A percentile compares a stretch with the other conserved stretches of the same genome.
Conservation (phyloP, 2,329 filamentous ascomycete genomes). For the Cryphonectria japonica region DNA sequence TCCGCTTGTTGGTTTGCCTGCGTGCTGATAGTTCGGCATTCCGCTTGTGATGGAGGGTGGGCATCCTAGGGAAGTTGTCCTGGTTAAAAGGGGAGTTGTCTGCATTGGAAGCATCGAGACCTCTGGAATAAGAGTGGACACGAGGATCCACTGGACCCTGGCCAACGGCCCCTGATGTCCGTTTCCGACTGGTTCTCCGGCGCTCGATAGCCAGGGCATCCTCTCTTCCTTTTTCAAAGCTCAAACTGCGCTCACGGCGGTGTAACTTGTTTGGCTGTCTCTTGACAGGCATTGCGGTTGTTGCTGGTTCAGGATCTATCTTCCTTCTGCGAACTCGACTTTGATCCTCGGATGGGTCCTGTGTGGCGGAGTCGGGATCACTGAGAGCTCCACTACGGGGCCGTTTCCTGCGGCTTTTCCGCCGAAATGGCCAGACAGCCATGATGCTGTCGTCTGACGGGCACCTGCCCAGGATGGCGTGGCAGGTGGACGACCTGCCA, state of each 20-base stretch:
- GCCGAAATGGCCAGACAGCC: conserved; percentile 84
- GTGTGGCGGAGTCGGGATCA: conserved; percentile 50
- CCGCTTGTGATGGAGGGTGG: conserved; percentile 65
- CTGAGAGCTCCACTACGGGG: conserved; percentile 45
- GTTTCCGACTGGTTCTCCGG: conserved; percentile 33
- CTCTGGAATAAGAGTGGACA: conserved; percentile 29
- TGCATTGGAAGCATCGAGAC: conserved; percentile 13
- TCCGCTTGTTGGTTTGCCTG: conserved; percentile 77
- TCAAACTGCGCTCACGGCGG: conserved; percentile 57
- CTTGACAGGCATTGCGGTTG: conserved; percentile 41
- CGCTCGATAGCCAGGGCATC: conserved; percentile 54
- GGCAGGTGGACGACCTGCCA: neutral
- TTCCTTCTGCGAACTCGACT: conserved; percentile 42
- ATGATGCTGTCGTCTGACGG: conserved; percentile 47
- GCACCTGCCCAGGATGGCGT: conserved; percentile 14
- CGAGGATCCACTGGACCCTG: conserved; percentile 29
- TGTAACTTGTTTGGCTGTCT: conserved; percentile 54
- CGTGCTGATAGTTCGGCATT: conserved; percentile 61
- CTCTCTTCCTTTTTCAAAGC: conserved; percentile 64
- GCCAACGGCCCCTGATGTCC: conserved; percentile 32
- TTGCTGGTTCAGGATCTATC: conserved; percentile 36
- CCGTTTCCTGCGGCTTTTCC: conserved; percentile 69
- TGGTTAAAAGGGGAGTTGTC: conserved; percentile 30
- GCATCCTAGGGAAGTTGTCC: conserved; percentile 44
- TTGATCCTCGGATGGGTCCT: conserved; percentile 27